These are phyloP conservation scores for Candida glaebosa DNA, from an alignment of 805 yeast species.

Conservation along the genomic window DNA sequence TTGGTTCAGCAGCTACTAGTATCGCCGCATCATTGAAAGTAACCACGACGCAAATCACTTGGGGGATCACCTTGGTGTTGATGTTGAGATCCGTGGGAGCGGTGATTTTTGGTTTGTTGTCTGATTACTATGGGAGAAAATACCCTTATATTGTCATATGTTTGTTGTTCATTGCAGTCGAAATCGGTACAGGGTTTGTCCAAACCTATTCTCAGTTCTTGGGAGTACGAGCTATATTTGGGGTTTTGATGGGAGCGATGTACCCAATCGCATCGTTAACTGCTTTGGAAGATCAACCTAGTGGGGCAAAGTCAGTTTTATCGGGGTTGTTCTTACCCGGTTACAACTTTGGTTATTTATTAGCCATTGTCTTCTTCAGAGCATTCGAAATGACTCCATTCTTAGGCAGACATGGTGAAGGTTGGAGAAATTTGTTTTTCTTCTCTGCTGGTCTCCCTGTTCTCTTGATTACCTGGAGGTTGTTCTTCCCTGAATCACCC, in stretches of 20 bases:
- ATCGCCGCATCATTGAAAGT: conserved; percentile 46
- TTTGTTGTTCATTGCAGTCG: conserved; percentile 45
- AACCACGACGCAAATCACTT: conserved; percentile 50
- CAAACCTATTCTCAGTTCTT: conserved; percentile 53
- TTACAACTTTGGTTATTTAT: conserved; percentile 64
- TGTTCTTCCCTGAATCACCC: conserved; percentile 42
- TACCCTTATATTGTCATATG: conserved; percentile 52
- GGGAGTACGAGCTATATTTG: conserved; percentile 62
- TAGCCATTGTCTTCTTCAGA: conserved; percentile 63
- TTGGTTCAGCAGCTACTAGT: conserved; percentile 46
- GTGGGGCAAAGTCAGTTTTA: conserved; percentile 52
- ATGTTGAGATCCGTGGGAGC: conserved; percentile 71
- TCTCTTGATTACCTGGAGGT: conserved; percentile 31
- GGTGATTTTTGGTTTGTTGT: conserved; percentile 53
- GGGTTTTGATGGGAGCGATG: conserved; percentile 55
- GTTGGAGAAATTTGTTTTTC: conserved; percentile 69
- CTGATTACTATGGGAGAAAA: conserved; percentile 61
- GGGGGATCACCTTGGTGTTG: conserved; percentile 66
- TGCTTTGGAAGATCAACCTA: conserved; percentile 52
- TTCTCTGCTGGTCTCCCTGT: conserved; percentile 57
- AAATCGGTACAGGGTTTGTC: conserved; percentile 64
- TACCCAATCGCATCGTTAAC: conserved; percentile 54
- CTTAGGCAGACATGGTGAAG: conserved; percentile 42
- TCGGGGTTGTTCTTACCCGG: conserved; percentile 79
- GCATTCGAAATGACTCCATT: conserved; percentile 47